phyloP scores from a whole-genome alignment of 805 yeast genomes.

The Dipodascopsis uninucleata region DNA sequence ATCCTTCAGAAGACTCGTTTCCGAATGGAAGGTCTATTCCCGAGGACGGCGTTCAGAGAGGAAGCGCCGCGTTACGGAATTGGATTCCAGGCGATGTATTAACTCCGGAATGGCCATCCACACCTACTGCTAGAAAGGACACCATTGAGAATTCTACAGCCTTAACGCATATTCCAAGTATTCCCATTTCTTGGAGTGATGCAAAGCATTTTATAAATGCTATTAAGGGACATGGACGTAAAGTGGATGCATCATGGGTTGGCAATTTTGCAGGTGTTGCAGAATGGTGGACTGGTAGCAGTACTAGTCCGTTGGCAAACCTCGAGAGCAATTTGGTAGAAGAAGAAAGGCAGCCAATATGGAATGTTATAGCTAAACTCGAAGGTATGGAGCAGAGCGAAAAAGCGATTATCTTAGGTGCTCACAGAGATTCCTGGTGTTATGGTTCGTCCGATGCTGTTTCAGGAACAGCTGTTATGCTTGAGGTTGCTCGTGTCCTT shows the following conservation, averaged over 20 bases:
- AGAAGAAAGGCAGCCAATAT: constrained; percentile 57
- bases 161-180: constrained; percentile 68
- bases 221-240: constrained; percentile 41
- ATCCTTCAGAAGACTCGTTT: constrained; percentile 50
- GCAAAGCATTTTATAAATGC: constrained; percentile 46
- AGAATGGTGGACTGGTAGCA: constrained; percentile 34
- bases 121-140: constrained; percentile 38
- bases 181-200: constrained; percentile 75
- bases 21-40: constrained; percentile 76
- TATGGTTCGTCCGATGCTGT: constrained; percentile 82
- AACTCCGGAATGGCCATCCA: constrained; percentile 63
- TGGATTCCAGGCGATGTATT: constrained; percentile 73
- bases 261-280: constrained; percentile 22
- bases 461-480: constrained; percentile 61
- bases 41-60: constrained; percentile 72
- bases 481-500: constrained; percentile 62
- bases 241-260: constrained; percentile 25
- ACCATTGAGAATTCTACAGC: constrained; percentile 40
- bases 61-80: constrained; percentile 63
- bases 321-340: constrained; percentile 41
- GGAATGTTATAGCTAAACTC: constrained; percentile 59
- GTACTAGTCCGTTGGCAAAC: constrained; percentile 15
- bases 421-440: constrained; percentile 80
- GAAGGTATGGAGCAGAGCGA: constrained; percentile 46
- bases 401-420: constrained; percentile 61